Evolutionary conservation across 2,329 filamentous ascomycete genomes (phyloP), one percentile per base, ranked within the genome.

Genomic region (Xylaria sp.): DNA sequence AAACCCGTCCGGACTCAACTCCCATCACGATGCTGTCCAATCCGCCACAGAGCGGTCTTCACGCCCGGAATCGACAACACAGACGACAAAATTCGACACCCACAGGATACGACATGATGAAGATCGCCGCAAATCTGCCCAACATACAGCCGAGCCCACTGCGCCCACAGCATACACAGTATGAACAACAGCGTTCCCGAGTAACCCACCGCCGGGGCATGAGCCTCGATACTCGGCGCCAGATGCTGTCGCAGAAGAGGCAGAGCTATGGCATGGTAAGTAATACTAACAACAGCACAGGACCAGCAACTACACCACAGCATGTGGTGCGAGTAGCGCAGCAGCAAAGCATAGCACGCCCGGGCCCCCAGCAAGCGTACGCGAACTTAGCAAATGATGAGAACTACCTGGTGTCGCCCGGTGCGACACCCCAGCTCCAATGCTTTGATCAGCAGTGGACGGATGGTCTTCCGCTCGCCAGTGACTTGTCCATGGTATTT

Each of bases 301-400:
- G 81, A 84, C 79, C 82, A 82, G 73, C 82, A 80, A 78, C 78
- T 72, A 84, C 80, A 80, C 81, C 82, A 85, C 91, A 94, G 86
- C 90, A 92, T 86, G 84, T 87, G 81, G 86, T 92, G 89, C 90
- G 89, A 89, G 91, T 92, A 91, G 86, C 90, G 88, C 92, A 94
- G 87, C 88, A 92, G 89, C 91, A 93, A 83, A 87, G 87, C 86
- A 85, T 88, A 85, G 86, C 87, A 86, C 88, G 91, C 87, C 90
- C 90, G 87, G 89, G 90, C 85, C 83, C 76, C 61, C 78, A 78
- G 73, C 72, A 78, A 66, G 70, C 71, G 61, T 74, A 72, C 70
- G 69, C 70, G 69, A 74, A 75, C 73, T 74, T 74, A 68, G 72
- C 71, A 69, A 71, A 61, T 64, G 80, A 79, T 78, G 86, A 86